These are phyloP conservation scores for Agaricus bisporus DNA, from an alignment of 768 basidiomycete species.

Conservation along the genomic window DNA sequence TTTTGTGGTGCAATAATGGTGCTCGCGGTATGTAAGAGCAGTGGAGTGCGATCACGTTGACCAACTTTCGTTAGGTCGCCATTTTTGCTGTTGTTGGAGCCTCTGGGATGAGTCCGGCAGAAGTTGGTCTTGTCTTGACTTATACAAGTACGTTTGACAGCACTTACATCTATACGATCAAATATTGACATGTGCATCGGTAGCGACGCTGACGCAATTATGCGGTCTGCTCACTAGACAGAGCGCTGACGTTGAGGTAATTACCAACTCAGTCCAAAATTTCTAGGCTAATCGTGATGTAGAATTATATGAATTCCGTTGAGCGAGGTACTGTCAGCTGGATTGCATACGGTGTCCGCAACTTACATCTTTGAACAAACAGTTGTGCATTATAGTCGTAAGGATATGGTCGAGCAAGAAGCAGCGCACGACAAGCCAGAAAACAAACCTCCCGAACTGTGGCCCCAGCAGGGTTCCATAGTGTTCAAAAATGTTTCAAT, in stretches of 20 bases:
- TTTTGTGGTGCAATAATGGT: conserved; percentile 57
- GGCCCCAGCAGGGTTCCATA: conserved; percentile 60
- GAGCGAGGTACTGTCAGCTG: conserved; percentile 36
- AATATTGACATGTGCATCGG: not conserved
- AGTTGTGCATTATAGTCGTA: conserved; percentile 52
- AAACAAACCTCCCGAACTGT: conserved; percentile 47
- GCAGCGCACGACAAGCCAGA: conserved; percentile 55
- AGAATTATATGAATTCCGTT: conserved; percentile 65
- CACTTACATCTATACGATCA: not conserved
- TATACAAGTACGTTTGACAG: conserved; percentile 40
- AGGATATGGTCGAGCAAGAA: conserved; percentile 53
- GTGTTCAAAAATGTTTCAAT: conserved; percentile 54
- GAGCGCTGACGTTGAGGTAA: conserved; percentile 59
- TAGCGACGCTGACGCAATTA: conserved; percentile 36
- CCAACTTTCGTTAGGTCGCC: conserved; percentile 40
- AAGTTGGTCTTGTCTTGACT: conserved; percentile 68
- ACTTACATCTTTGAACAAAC: not conserved
- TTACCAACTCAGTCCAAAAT: conserved; percentile 2
- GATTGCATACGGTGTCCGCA: not conserved
- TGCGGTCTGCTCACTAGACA: conserved; percentile 51
- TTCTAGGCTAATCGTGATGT: not conserved
- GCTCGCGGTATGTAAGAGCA: conserved; percentile 35
- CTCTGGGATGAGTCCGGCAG: conserved; percentile 53
- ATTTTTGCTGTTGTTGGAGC: conserved; percentile 55
- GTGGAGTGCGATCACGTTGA: no score